These are phyloP conservation scores for Suillus plorans DNA, from an alignment of 768 basidiomycete species.

Conservation along the genomic window DNA sequence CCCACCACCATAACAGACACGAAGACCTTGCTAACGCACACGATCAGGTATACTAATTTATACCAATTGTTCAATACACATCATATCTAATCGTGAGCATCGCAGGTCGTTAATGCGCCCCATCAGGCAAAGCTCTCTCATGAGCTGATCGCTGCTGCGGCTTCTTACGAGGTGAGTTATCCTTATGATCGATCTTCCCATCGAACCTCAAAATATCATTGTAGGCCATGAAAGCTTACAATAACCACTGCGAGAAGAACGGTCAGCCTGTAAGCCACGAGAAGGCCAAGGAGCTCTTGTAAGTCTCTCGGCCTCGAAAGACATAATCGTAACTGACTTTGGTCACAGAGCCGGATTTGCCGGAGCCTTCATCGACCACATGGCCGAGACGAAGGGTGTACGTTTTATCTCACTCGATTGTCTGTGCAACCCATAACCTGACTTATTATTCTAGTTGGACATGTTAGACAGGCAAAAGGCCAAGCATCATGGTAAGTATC, in stretches of 20 bases:
- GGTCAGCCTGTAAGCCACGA: conserved; percentile 52
- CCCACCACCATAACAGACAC: conserved; percentile 1
- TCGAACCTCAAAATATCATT: conserved; percentile 1
- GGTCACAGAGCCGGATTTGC: conserved; percentile 49
- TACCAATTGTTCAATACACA: neutral
- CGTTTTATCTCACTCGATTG: conserved; percentile 12
- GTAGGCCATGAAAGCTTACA: conserved; percentile 64
- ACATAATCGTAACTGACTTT: neutral
- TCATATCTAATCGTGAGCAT: neutral
- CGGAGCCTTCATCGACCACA: conserved; percentile 52
- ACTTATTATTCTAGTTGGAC: conserved; percentile 36
- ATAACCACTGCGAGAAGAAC: conserved; percentile 48
- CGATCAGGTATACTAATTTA: conserved; percentile 16
- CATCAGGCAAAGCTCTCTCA: conserved; percentile 64
- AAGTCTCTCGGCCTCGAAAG: conserved; percentile 1
- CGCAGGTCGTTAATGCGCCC: conserved; percentile 45
- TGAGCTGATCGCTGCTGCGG: conserved; percentile 67
- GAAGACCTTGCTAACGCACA: conserved; percentile 15
- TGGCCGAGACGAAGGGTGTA: conserved; percentile 60
- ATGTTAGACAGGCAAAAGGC: conserved; percentile 43
- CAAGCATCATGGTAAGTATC: conserved; percentile 35
- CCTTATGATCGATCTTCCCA: neutral
- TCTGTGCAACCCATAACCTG: neutral
- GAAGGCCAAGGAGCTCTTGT: conserved; percentile 58
- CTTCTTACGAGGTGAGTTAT: conserved; percentile 54